These are phyloP conservation scores for Elsinoe necatrix DNA, from an alignment of 2,329 filamentous ascomycete genomes.

Conservation along the genomic window DNA sequence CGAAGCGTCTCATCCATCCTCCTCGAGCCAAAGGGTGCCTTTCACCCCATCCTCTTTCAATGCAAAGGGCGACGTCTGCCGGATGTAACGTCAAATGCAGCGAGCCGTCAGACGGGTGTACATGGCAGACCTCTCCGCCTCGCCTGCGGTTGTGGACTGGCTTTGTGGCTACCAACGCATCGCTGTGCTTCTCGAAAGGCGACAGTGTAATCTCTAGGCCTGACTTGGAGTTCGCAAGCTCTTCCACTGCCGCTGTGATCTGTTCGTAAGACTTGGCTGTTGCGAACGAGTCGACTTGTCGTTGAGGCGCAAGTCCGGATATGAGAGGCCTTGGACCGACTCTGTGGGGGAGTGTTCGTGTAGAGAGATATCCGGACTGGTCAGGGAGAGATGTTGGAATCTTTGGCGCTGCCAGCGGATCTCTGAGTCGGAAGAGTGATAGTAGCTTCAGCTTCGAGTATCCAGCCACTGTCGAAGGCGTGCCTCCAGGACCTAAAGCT, in stretches of 20 bases:
- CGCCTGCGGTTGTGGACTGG: slow-evolving; percentile 5
- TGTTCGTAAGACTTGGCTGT: slow-evolving; percentile 45
- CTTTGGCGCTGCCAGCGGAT: slow-evolving; percentile 56
- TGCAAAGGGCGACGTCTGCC: slow-evolving; percentile 61
- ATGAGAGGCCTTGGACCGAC: slow-evolving; percentile 57
- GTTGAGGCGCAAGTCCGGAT: slow-evolving; percentile 70
- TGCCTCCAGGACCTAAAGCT: slow-evolving; percentile 70
- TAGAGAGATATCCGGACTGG: slow-evolving; percentile 50
- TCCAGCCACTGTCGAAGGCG: slow-evolving; percentile 62
- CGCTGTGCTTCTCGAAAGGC: slow-evolving; percentile 66
- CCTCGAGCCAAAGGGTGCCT: slow-evolving; percentile 57
- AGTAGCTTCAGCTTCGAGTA: slow-evolving; percentile 68
- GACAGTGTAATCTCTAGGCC: slow-evolving; percentile 49
- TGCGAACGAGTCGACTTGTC: slow-evolving; percentile 63
- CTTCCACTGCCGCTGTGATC: slow-evolving; percentile 47
- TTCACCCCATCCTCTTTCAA: slow-evolving; percentile 74
- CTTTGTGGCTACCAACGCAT: neutral
- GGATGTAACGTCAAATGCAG: slow-evolving; percentile 76
- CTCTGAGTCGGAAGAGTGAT: slow-evolving; percentile 59
- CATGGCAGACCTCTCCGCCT: slow-evolving; percentile 73
- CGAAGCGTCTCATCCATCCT: slow-evolving; percentile 56
- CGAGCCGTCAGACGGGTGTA: slow-evolving; percentile 66
- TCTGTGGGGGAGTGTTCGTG: slow-evolving; percentile 50
- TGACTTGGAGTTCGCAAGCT: slow-evolving; percentile 41
- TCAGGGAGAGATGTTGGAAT: slow-evolving; percentile 46